phyloP scores from a whole-genome alignment of 2,329 filamentous ascomycete species.

The Chaetomiaceae sp. region DNA sequence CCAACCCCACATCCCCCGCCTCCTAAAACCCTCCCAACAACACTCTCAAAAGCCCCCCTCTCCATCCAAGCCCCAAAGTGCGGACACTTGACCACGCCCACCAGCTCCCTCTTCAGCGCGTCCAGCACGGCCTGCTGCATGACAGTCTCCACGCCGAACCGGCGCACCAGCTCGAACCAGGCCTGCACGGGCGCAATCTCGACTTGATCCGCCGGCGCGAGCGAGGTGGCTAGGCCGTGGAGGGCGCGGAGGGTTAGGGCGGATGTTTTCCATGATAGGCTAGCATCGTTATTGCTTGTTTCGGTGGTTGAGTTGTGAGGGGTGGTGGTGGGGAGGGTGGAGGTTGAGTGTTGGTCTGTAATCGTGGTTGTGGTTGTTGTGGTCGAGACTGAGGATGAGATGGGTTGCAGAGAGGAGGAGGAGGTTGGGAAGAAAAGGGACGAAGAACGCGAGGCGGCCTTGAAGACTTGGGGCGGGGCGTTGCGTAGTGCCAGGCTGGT shows the following conservation, averaged over 20 bases:
- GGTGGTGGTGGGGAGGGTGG: neutral
- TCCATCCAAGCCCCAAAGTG: conserved; percentile 47
- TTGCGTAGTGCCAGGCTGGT: conserved; percentile 39
- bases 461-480: conserved; percentile 26
- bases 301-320: neutral
- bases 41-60: conserved; percentile 43
- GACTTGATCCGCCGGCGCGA: conserved; percentile 38
- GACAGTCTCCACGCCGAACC: conserved; percentile 39
- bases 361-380: neutral
- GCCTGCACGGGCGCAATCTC: conserved; percentile 51
- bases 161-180: conserved; percentile 48
- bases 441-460: neutral
- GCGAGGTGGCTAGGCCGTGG: conserved; percentile 41
- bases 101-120: conserved; percentile 39
- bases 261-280: conserved; percentile 36
- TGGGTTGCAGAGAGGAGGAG: conserved; percentile 28
- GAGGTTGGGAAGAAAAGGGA: neutral
- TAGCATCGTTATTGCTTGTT: neutral
- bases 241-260: conserved; percentile 41
- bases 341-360: neutral
- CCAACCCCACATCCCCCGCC: neutral
- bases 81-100: conserved; percentile 42
- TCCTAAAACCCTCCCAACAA: conserved; percentile 39
- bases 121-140: conserved; percentile 35
- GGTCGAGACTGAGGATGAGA: neutral